Base-by-base conservation (phyloP, 1,284 basidiomycete genomes). In the Puccinia horiana region DNA sequence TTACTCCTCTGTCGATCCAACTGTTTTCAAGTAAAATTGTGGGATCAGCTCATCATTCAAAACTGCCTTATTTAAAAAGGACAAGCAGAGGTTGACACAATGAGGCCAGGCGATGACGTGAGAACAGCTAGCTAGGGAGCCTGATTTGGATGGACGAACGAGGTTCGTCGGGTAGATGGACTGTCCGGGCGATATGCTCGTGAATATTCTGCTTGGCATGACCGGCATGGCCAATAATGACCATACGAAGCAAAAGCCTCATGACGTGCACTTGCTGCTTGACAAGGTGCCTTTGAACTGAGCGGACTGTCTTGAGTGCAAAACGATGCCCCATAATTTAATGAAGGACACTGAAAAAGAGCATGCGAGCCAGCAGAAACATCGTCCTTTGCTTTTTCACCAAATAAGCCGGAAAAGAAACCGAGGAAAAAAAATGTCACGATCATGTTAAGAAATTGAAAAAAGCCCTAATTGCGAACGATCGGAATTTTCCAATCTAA, bases 41-140 rank as follows among this genome's bases (percentile, higher is more conserved):
- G 16, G 8, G 14, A 69, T 69, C 65, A 69, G 65, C 65, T 47
- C 42, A 69, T 69, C 42, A 32, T 47, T 69, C 65, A 69, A 16
- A 18, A 20, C 23, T 67, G 23, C 42, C 37, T 67, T 61, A 29
- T 14, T n/a, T 26, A 23, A n/a, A 0, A 23, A 26, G 20, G 37
- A 67, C 44, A 69, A 32, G 42, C 40, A 11, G 8, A 26, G 1
- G 26, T 47, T 44, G 26, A 69, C 47, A 23, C 20, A 47, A 26
- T 4, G 23, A 44, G 16, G 65, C 8, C 42, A 2, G 23, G 29
- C 20, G 18, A 47, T 47, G 65, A 14, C 1, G 26, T 26, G 65
- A 47, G 42, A 65, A 29, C 6, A 42, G 40, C 2, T 6, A 58
- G 23, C 29, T 32, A 5, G 9, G 52, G 52, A 47, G n/a, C n/a